Base-by-base conservation (phyloP, 2,329 filamentous ascomycete species). In the Ceratocystis eucalypticola region DNA sequence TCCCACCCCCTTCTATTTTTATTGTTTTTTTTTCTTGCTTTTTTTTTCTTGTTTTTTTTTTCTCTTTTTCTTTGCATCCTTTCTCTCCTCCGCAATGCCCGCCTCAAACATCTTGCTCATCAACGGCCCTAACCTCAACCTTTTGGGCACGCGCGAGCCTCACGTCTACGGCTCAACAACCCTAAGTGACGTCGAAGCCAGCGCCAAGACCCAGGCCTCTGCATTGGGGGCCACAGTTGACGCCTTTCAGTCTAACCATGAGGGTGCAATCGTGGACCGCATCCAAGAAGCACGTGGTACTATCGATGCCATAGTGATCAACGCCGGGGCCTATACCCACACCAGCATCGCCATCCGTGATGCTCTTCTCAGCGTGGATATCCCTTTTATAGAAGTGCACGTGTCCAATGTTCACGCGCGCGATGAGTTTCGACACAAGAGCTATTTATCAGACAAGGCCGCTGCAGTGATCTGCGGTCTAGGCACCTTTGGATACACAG, bases 111-210 rank as follows among this genome's bases (percentile, higher is more conserved):
- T 91, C 72, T 84, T 91, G 70, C 79, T 91, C 70, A 84, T 91
- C 77, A 91, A 91, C 75, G 88, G 88, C n/a, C 88, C 88, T 41
- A 92, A 92, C 74, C 85, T 92, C 71, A 91, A 91, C 76, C 85
- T 92, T 62, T 82, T 92, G 37, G 88, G 88, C 45, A 87, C 83
- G 12, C 81, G 89, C 25, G 88, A 93, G 74, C 88, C 88, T 17
- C 77, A 84, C 33, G 81, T 90, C 71, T 91, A 92, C 77, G 88
- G 88, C 72, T 79, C 78, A 68, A 85, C 84, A 0, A 90, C 88
- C 0, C 83, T 92, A 12, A 63, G 77, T 22, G 82, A 89, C 70
- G 80, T 92, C 17, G 79, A 84, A 61, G 68, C 74, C 1, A 70
- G 76, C 8, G 81, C 82, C 28, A 71, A 77, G 62, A 68, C 75